These are phyloP conservation scores for Botrytis medusae DNA, from an alignment of 2,329 filamentous ascomycete species.

Conservation along the genomic window DNA sequence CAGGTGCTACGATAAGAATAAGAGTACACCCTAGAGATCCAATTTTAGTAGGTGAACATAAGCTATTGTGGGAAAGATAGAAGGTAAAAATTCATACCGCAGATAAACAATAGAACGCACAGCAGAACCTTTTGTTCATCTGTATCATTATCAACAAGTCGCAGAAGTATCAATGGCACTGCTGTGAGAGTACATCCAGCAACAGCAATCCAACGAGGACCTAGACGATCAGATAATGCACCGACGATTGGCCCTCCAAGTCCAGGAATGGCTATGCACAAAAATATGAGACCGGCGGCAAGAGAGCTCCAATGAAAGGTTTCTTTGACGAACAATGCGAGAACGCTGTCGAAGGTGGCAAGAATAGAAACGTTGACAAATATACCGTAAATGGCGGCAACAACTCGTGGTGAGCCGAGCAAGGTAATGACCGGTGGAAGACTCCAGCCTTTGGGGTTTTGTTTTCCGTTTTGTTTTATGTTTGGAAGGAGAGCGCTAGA, in stretches of 20 bases:
- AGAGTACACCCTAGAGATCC: constrained; percentile 42
- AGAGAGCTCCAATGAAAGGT: constrained; percentile 55
- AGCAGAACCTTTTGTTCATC: constrained; percentile 63
- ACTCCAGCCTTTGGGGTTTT: not conserved
- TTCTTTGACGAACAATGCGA: constrained; percentile 55
- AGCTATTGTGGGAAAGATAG: not conserved
- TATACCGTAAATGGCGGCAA: constrained; percentile 43
- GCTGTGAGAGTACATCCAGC: constrained; percentile 56
- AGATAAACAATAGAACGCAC: constrained; percentile 57
- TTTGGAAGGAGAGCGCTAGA: constrained; percentile 4
- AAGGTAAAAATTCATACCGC: constrained; percentile 45
- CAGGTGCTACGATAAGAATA: constrained; percentile 57
- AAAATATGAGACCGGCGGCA: constrained; percentile 56
- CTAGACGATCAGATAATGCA: constrained; percentile 49
- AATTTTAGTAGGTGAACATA: constrained; percentile 27
- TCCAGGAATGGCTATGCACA: constrained; percentile 57
- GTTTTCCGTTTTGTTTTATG: not conserved
- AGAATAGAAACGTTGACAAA: constrained; percentile 49
- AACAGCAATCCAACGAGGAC: constrained; percentile 60
- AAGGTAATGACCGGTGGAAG: constrained; percentile 27
- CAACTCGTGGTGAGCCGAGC: constrained; percentile 35
- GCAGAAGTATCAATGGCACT: constrained; percentile 61
- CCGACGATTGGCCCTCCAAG: constrained; percentile 59
- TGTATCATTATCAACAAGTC: constrained; percentile 59
- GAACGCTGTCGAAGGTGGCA: constrained; percentile 54